Evolutionary conservation across 2,329 filamentous ascomycete genomes (phyloP), one percentile per base, ranked within the genome.

Genomic region (Ascocoryne sarcoides): DNA sequence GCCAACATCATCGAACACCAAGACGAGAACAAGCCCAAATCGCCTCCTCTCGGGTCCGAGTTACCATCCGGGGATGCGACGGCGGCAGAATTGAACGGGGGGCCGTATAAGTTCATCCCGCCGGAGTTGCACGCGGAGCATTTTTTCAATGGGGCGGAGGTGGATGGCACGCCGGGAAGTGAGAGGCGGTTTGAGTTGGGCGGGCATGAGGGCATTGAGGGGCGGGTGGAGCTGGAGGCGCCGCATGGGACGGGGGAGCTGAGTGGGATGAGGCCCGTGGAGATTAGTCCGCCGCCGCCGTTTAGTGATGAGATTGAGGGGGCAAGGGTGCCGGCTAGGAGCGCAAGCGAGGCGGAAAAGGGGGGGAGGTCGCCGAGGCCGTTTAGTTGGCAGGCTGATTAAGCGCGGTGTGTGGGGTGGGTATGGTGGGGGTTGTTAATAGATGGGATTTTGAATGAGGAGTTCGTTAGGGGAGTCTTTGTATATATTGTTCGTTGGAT

Each of bases 101-200:
- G 23, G 12, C 23, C 7, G 23, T 26, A 26, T 26, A 26, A 26
- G 12, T 26, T 7, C 12, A 7, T 7, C 12, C 23, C 23, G 7
- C 7, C 7, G 7, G 23, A 26, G 23, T 12, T 26, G 12, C 23
- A 26, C 12, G 23, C 7, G 12, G 12, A 26, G 7, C 23, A 26
- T 12, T 35, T 15, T 34, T 35, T 40, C 18, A 23, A 10, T 28
- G 30, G 38, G 12, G 8, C 31, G 16, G 38, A 40, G 23, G 38
- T 40, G 2, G 38, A 40, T 35, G 38, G 38, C 7, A 40, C 31
- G 9, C 19, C 31, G 18, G 19, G 17, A 9, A 34, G 31, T 34
- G 38, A 40, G 16, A 29, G 23, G 14, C 17, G 38, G 16, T 40
- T 34, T 30, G 38, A 40, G 21, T 20, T 40, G 10, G 32, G 38